Evolutionary conservation across 164 flowering plant genomes (phyloP).

Genomic region (Nymphaea thermarum): DNA sequence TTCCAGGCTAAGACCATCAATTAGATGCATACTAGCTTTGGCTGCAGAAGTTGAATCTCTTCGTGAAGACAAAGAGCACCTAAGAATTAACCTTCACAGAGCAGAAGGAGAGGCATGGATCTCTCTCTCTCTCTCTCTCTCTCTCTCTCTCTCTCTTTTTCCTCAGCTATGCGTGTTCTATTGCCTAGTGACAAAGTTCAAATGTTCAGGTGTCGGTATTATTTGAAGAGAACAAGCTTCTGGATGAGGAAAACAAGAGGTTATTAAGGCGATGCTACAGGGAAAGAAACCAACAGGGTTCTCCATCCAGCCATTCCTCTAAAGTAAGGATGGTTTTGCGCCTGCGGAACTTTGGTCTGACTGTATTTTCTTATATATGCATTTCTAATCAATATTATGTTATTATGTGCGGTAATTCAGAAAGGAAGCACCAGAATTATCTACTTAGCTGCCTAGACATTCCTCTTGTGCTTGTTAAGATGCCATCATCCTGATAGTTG

Average conservation of each 20-base stretch:
- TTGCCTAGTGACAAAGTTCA: neutral
- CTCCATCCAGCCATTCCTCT: conserved; percentile 34
- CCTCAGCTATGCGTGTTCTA: neutral
- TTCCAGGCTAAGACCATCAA: conserved; percentile 52
- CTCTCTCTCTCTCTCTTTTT: neutral
- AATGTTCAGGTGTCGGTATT: conserved; percentile 42
- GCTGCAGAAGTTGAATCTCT: conserved; percentile 36
- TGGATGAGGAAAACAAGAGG: conserved; percentile 64
- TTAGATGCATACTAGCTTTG: conserved; percentile 34
- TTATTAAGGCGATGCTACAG: conserved; percentile 31
- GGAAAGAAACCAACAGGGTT: conserved; percentile 31
- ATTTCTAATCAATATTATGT: neutral
- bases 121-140: neutral
- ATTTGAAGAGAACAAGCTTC: conserved; percentile 40
- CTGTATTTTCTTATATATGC: too few relatives aligned
- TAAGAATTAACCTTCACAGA: conserved; percentile 43
- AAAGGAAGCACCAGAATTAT: too few relatives aligned
- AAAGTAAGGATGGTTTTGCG: conserved; percentile 12
- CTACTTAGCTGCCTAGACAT: neutral
- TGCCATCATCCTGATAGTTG: too few relatives aligned
- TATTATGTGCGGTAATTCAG: too few relatives aligned
- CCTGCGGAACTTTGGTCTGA: neutral
- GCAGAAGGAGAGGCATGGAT: conserved; percentile 75
- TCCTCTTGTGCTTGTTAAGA: neutral
- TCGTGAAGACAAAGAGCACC: conserved; percentile 48